A percentile compares a stretch with the other conserved stretches of the same genome.
phyloP scores from a whole-genome alignment of 106 monocot species.

The Ottelia alismoides region DNA sequence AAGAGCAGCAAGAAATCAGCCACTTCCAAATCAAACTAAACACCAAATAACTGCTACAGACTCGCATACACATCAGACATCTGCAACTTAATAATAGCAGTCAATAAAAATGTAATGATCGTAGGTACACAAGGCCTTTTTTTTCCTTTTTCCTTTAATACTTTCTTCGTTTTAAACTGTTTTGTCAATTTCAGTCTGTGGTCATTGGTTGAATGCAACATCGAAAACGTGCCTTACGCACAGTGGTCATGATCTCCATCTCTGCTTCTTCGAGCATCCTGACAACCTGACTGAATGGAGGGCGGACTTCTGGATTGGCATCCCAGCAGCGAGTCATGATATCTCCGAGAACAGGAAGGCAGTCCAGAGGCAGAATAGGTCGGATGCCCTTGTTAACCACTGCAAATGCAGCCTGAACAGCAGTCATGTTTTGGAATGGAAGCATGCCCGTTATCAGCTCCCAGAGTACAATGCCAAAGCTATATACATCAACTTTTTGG shows the following conservation, averaged over 20 bases:
- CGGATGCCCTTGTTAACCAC: constrained; percentile 10
- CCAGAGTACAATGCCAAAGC: constrained; percentile 14
- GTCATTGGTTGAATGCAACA: constrained; percentile 14
- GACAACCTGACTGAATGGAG: constrained; percentile 8
- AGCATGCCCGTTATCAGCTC: constrained; percentile 15
- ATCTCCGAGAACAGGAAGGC: constrained; percentile 12
- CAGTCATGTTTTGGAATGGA: constrained; percentile 13
- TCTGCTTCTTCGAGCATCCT: constrained; percentile 12
- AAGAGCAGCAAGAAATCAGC: no score
- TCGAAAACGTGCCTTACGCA: constrained; percentile 11
- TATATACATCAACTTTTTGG: constrained; percentile 13
- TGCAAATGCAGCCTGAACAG: constrained; percentile 15
- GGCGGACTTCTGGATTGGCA: constrained; percentile 12
- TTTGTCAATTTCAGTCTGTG: constrained; percentile 8
- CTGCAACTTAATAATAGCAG: no score
- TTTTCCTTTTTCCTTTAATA: no score
- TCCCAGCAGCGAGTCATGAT: constrained; percentile 17
- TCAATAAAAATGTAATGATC: no score
- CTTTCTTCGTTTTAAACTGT: no score
- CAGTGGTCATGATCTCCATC: constrained; percentile 8
- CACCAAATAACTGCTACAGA: no score
- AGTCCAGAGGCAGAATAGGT: constrained; percentile 5
- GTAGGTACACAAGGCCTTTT: no score
- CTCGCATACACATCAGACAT: no score
- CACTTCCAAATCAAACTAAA: no score